These are phyloP conservation scores for Citeromyces matritensis DNA, from an alignment of 805 yeast genomes.

Conservation along the genomic window DNA sequence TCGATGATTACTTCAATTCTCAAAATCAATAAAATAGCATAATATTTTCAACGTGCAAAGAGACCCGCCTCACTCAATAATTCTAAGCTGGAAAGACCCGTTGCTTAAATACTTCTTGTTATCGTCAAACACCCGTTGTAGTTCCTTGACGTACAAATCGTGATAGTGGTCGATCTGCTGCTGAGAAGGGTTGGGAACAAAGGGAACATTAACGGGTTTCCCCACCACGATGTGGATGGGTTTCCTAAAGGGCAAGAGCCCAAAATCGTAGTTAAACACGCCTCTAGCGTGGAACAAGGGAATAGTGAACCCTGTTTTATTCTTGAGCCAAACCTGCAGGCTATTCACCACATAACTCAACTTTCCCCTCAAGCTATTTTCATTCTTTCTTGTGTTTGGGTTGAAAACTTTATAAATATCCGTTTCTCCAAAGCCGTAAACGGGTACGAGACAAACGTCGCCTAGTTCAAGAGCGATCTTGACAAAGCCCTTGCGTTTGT, in stretches of 20 bases:
- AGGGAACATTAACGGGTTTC: conserved; percentile 46
- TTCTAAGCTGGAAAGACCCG: conserved; percentile 29
- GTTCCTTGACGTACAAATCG: conserved; percentile 45
- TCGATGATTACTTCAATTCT: too few species aligned
- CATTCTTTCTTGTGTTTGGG: conserved; percentile 8
- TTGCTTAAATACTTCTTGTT: conserved; percentile 39
- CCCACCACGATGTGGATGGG: conserved; percentile 71
- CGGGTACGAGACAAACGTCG: conserved; percentile 71
- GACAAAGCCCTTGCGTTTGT: conserved; percentile 77
- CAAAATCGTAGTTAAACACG: conserved; percentile 82
- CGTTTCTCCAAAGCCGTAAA: conserved; percentile 84
- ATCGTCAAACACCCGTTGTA: conserved; percentile 48
- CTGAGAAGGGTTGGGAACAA: conserved; percentile 21
- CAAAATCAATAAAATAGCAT: not conserved
- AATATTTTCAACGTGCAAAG: not conserved
- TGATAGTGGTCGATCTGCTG: conserved; percentile 60
- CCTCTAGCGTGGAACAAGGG: conserved; percentile 92
- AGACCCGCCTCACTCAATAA: conserved; percentile 18
- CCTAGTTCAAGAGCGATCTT: conserved; percentile 73
- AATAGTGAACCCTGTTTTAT: conserved; percentile 62
- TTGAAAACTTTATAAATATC: conserved; percentile 29
- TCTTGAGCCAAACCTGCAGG: conserved; percentile 62
- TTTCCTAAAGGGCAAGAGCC: conserved; percentile 73
- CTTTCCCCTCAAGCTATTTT: conserved; percentile 7
- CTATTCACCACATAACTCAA: conserved; percentile 12